Evolutionary conservation across 352 stramenopile genomes (phyloP).

Genomic region (Phytopythium chamaehyphon): DNA sequence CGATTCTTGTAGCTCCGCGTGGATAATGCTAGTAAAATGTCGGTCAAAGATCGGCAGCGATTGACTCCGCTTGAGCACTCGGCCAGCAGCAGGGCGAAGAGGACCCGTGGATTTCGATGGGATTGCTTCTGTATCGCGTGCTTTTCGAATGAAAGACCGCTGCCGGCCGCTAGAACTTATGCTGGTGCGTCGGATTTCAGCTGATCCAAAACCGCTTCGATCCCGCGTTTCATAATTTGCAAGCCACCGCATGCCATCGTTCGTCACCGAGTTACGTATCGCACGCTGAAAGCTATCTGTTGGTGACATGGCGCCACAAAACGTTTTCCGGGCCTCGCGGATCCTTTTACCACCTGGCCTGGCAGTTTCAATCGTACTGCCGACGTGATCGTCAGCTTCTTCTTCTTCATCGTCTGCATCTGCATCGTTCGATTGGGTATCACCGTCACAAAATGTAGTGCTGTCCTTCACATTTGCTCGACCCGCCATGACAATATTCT

Average conservation of each 20-base stretch:
- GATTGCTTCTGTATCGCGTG: neutral
- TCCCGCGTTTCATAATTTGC: slow-evolving; percentile 47
- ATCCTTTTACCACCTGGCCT: slow-evolving; percentile 11
- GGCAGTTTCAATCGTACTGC: neutral
- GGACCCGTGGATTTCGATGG: neutral
- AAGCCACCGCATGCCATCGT: slow-evolving; percentile 54
- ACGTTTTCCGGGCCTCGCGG: slow-evolving; percentile 28
- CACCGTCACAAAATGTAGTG: neutral
- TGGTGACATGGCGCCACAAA: slow-evolving; percentile 33
- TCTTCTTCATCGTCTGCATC: neutral
- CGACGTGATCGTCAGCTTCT: neutral
- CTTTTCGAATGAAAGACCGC: slow-evolving; percentile 1
- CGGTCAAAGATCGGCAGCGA: slow-evolving; percentile 59
- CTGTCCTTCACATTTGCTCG: neutral
- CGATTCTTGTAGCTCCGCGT: slow-evolving; percentile 48
- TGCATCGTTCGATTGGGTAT: neutral
- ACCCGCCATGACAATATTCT: neutral
- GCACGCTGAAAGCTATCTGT: slow-evolving; percentile 11
- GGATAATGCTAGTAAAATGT: slow-evolving; percentile 55
- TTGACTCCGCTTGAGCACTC: slow-evolving; percentile 54
- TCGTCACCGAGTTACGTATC: slow-evolving; percentile 35
- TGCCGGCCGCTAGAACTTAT: neutral
- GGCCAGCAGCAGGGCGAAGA: slow-evolving; percentile 5
- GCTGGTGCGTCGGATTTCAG: neutral
- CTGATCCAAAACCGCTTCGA: neutral